Percentiles rank a stretch among this genome's conserved stretches.
Conservation (phyloP, 31 red algal genomes). For the Porphyra umbilicalis region DNA sequence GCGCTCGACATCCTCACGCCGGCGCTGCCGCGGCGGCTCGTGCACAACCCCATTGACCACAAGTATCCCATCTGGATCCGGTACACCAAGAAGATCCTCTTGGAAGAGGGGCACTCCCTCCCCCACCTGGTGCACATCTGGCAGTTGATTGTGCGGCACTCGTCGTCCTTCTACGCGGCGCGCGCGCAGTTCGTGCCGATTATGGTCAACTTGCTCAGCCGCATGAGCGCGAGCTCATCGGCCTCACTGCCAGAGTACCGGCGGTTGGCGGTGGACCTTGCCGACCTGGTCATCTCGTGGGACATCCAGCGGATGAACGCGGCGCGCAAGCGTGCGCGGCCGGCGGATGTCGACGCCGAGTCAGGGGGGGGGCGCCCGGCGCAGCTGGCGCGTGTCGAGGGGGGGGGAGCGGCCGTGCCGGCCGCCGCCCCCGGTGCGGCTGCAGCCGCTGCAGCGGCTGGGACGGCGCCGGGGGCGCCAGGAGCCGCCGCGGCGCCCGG, state of each 20-base stretch:
- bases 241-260: constrained; percentile 57
- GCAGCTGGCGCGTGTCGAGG: not conserved
- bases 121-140: constrained; percentile 90
- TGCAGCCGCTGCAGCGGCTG: not conserved
- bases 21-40: constrained; percentile 66
- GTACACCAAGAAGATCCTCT: constrained; percentile 93
- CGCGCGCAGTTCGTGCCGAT: constrained; percentile 85
- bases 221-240: constrained; percentile 48
- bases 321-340: not conserved
- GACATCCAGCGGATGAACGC: constrained; percentile 24
- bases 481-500: not conserved
- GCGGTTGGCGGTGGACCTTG: constrained; percentile 76
- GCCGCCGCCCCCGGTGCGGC: not conserved
- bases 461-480: not conserved
- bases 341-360: not conserved
- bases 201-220: constrained; percentile 70
- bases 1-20: constrained; percentile 90
- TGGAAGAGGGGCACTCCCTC: constrained; percentile 88
- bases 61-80: constrained; percentile 91
- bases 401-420: not conserved
- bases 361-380: not conserved
- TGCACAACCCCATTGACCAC: constrained; percentile 54
- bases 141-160: constrained; percentile 77
- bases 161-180: constrained; percentile 73
- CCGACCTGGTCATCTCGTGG: constrained; percentile 84